Percentiles rank a stretch among this genome's conserved stretches.
These are phyloP conservation scores for Kalmanozyma brasiliensis DNA, from an alignment of 1,284 basidiomycete species.

Conservation along the genomic window DNA sequence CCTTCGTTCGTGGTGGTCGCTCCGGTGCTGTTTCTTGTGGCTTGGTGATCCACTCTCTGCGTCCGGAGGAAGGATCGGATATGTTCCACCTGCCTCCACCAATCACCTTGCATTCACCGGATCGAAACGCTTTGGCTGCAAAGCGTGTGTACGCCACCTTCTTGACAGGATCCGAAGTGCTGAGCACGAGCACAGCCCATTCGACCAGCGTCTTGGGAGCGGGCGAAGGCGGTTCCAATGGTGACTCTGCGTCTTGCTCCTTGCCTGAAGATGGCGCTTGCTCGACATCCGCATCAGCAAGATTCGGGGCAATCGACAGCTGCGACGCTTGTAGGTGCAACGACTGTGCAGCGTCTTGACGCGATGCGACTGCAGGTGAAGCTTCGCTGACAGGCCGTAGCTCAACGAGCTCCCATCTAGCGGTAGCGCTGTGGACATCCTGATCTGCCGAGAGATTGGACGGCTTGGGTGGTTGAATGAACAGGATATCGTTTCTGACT, in stretches of 20 bases:
- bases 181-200: slow-evolving; percentile 80
- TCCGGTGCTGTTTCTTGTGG: slow-evolving; percentile 72
- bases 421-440: slow-evolving; percentile 1
- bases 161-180: slow-evolving; percentile 77
- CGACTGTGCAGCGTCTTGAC: slow-evolving; percentile 29
- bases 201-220: slow-evolving; percentile 73
- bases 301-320: slow-evolving; percentile 29
- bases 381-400: slow-evolving; percentile 82
- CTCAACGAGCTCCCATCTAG: slow-evolving; percentile 78
- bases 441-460: slow-evolving; percentile 5
- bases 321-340: slow-evolving; percentile 29
- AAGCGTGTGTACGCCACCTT: slow-evolving; percentile 79
- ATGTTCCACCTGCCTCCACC: slow-evolving; percentile 69
- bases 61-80: slow-evolving; percentile 7
- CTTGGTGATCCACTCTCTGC: slow-evolving; percentile 41
- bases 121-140: slow-evolving; percentile 77
- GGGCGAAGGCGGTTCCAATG: slow-evolving; percentile 42
- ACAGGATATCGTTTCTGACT: slow-evolving; percentile 69
- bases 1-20: slow-evolving; percentile 73
- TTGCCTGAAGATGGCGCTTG: not conserved
- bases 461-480: slow-evolving; percentile 48
- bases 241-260: not conserved
- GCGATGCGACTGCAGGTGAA: slow-evolving; percentile 15
- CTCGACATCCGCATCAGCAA: not conserved
- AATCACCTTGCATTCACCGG: slow-evolving; percentile 76